Base-by-base conservation (phyloP, 129 eudicot genomes). In the Ambrosia trifida region DNA sequence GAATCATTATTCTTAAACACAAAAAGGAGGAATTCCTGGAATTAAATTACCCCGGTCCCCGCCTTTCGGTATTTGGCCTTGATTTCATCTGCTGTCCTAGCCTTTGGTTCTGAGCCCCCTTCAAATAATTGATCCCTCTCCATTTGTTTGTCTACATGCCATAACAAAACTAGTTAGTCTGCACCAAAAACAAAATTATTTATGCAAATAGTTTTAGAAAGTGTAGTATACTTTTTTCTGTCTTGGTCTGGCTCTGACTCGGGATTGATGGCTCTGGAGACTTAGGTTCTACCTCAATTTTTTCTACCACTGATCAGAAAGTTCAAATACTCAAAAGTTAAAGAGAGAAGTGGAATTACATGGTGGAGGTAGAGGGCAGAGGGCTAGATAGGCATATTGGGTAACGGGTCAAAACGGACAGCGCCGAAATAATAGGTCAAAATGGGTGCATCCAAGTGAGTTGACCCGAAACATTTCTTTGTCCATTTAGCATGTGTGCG, bases 51-150 rank as follows among this genome's bases (percentile, higher is more conserved):
- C 87, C 94, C 96, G 0, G 80, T 66, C 82, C 89, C 89, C 2
- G 76, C 38, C 56, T 85, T 82, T 73, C 96, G 86, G 68, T 94
- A 94, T 82, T 94, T 90, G n/a, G 99, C 99, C 77, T 76, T 90
- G 78, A 94, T 88, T 90, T 94, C 97, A 38, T 90, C 96, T 38
- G 95, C 80, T 36, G 99, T 85, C 82, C 96, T 77, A 72, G 73
- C 69, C 76, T 64, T 88, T 40, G 99, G 94, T 75, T 87, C 79
- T 8, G 97, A 83, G 33, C 87, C 89, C 58, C 97, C 99, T 82
- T 94, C 97, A 68, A 94, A 88, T 73, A 94, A 83, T 69, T 68
- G 83, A 11, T 87, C 90, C 68, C 97, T 86, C 72, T 90, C 89
- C 57, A 58, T 52, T 80, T 76, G 76, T 79, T 89, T 85, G 68